Evolutionary conservation across 2,329 filamentous ascomycete species (phyloP), one percentile per base, ranked within the genome.

Genomic region (Penicillium sp.): DNA sequence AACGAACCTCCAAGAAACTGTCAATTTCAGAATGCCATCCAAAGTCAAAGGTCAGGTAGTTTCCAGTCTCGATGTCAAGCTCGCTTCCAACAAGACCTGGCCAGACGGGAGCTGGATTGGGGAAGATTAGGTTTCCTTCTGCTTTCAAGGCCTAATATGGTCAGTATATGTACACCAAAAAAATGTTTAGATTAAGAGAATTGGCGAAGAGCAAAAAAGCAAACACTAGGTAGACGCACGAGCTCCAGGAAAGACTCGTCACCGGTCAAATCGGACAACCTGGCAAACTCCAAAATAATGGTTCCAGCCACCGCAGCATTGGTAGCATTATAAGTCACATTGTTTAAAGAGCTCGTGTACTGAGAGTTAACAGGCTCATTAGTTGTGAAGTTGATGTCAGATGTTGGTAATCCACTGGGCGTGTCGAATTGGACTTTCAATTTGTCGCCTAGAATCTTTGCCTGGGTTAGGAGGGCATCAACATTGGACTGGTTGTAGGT

Each of bases 241-340:
- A 59, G 21, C 38, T 61, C 30, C 5, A 60, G 57, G 56, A 62
- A 63, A 40, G 62, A 61, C 23, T 63, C 61, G 46, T 64, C 62
- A 6, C 63, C 63, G n/a, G 63, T 64, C 11, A 64, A 50, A 56
- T 64, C 63, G 5, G 63, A 64, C 4, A 64, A 59, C 38, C 61
- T 56, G 20, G 62, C 59, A 40, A 62, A 64, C 47, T 64, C 63
- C 24, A 64, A 38, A 38, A 64, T 62, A 49, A 64, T 47, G 21
- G 63, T 64, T 16, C 63, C 63, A n/a, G 63, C 63, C 47, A 61
- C 59, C 1, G 63, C 63, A 18, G 61, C 61, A 38, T 64, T 64
- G 16, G 62, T 64, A 43, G 60, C 60, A 33, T 63, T 63, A 21
- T 64, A 64, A 2, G 52, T 60, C 3, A 38, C 60, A 43, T 61